phyloP scores from a whole-genome alignment of 257 asterid genomes.

The Cordia subcordata region DNA sequence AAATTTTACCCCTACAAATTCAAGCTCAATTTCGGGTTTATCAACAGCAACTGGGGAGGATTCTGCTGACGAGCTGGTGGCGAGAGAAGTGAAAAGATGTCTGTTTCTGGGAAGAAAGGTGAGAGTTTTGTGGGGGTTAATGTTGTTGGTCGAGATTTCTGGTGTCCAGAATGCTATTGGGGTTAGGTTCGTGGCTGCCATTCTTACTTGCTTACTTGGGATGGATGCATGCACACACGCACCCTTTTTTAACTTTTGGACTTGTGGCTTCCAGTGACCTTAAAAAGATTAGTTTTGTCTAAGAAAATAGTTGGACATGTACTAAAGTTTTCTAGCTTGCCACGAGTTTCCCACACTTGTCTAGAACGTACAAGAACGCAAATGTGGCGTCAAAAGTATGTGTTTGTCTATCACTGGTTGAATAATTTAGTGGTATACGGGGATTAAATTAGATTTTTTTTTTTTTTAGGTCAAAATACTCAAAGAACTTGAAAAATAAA shows the following conservation, averaged over 20 bases:
- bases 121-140: slow-evolving; percentile 31
- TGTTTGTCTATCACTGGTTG: no score
- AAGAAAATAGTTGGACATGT: no score
- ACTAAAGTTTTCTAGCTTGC: no score
- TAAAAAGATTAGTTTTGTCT: no score
- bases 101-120: slow-evolving; percentile 21
- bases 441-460: no score
- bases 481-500: no score
- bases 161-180: slow-evolving; percentile 40
- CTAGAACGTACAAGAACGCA: no score
- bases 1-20: slow-evolving; percentile 74
- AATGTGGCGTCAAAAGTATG: no score
- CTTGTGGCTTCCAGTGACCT: not conserved
- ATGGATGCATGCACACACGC: slow-evolving; percentile 5
- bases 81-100: slow-evolving; percentile 19
- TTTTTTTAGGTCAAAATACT: no score
- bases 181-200: slow-evolving; percentile 51
- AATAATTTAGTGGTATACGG: no score
- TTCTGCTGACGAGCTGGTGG: slow-evolving; percentile 49
- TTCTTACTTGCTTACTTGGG: slow-evolving; percentile 23
- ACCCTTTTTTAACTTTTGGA: not conserved
- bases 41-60: slow-evolving; percentile 42
- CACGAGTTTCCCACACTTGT: no score
- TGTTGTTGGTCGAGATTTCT: slow-evolving; percentile 18
- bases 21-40: slow-evolving; percentile 60